Base-by-base conservation (phyloP, 495 filamentous ascomycete genomes). In the Penicillium chermesinum region DNA sequence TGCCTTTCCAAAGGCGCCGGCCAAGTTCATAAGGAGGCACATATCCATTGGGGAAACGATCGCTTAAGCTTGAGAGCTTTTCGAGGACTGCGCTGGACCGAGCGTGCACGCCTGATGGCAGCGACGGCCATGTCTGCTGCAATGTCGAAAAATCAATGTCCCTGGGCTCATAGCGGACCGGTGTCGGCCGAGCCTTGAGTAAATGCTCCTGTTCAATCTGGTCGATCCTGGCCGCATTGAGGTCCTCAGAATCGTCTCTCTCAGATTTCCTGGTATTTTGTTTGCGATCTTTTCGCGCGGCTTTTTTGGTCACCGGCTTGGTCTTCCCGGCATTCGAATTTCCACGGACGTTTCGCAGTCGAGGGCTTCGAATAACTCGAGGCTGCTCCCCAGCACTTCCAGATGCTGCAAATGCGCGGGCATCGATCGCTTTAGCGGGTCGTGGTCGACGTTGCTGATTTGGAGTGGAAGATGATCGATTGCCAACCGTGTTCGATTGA, bases 51-150 rank as follows among this genome's bases (percentile, higher is more conserved):
- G 68, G 51, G 40, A 54, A 63, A 16, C 72, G 70, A 13, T 60
- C 64, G 38, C 68, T 64, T 12, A 70, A 22, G 14, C 35, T 59
- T 2, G 60, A 57, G 12, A 76, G 54, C 53, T 72, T 72, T 25
- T 70, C 69, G 10, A 65, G 35, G 21, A 74, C 54, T 8, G 66
- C 61, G 33, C 62, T 65, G 2, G 59, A 59, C 13, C 52, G 55
- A 1, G 57, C 60, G n/a, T 60, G 58, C 2, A 38, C 27, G 32
- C 61, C 58, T 0, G 61, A 65, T 5, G 72, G 71, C 7, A 76
- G 48, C 34, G 68, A 63, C 34, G 72, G 72, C 72, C 71, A 74
- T 0, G 69, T 75, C 35, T 69, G 58, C 38, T 57, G 61, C 41
- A 75, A 39, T 25, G 55, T 55, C 16, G 58, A 52, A 34, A 63